Conservation (phyloP, 2,329 filamentous ascomycete species). For the Tolypocladium nubicola region DNA sequence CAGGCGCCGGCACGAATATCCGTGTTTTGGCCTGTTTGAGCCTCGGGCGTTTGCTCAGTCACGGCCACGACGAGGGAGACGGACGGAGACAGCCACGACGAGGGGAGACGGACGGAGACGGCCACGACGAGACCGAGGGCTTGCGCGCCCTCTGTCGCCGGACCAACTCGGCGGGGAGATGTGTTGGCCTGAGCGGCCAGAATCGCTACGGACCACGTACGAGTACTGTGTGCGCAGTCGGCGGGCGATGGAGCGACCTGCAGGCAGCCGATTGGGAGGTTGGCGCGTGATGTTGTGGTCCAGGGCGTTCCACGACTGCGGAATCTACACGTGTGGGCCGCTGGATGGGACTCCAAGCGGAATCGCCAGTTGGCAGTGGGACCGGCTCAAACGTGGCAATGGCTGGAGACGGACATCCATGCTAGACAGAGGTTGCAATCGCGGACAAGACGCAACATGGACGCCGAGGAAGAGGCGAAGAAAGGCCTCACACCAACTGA, state of each 20-base stretch:
- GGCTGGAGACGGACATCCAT: not conserved
- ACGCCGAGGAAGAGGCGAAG: not conserved
- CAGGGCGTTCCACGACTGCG: not conserved
- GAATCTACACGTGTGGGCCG: not conserved
- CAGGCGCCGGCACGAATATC: not conserved
- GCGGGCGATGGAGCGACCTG: not conserved
- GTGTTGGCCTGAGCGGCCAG: not conserved
- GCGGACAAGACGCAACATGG: not conserved
- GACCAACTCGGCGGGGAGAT: not conserved
- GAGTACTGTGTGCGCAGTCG: not conserved
- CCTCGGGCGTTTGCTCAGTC: not conserved
- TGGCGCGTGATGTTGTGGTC: not conserved
- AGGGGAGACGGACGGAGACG: not conserved
- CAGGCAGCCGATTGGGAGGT: not conserved
- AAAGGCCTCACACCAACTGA: conserved; percentile 4
- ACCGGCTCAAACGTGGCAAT: not conserved
- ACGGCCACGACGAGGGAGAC: not conserved
- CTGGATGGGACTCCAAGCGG: not conserved
- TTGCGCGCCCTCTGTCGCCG: not conserved
- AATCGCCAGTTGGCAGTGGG: not conserved
- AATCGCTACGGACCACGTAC: too few species aligned
- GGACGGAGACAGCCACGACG: not conserved
- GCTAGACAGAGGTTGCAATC: not conserved
- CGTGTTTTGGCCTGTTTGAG: not conserved
- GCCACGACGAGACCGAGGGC: not conserved